A percentile compares a stretch with the other conserved stretches of the same genome.
Conservation (phyloP, 164 flowering plant species). For the Chloranthus sessilifolius region DNA sequence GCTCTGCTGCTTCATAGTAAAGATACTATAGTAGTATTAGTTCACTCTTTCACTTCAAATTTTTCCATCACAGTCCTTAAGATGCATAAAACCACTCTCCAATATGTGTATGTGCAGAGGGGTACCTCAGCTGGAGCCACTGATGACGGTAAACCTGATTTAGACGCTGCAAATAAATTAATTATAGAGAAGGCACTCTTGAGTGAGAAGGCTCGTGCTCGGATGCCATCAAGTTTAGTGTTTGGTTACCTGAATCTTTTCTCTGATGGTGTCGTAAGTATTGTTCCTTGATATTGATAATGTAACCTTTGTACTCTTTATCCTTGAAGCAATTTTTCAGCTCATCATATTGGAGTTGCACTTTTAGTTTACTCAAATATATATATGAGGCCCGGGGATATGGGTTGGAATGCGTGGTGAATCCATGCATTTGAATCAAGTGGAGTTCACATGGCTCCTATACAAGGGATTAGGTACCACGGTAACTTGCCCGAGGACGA, state of each 20-base stretch:
- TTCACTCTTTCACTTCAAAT: too few relatives aligned
- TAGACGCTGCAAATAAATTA: slow-evolving; percentile 23
- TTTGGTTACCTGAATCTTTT: slow-evolving; percentile 97
- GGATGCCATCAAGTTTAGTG: slow-evolving; percentile 61
- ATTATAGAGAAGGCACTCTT: slow-evolving; percentile 4
- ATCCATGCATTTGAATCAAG: too few relatives aligned
- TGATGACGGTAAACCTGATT: slow-evolving; percentile 26
- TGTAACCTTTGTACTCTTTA: slow-evolving; percentile 3
- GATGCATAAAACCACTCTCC: not conserved
- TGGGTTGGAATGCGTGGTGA: too few relatives aligned
- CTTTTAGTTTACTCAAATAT: not conserved
- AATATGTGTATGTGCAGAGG: slow-evolving; percentile 48
- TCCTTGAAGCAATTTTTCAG: too few relatives aligned
- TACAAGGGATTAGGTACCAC: too few relatives aligned
- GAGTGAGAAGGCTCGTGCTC: slow-evolving; percentile 22
- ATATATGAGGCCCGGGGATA: not conserved
- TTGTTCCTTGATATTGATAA: slow-evolving; percentile 10
- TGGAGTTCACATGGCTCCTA: too few relatives aligned
- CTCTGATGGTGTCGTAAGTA: slow-evolving; percentile 97
- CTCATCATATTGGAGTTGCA: slow-evolving; percentile 4
- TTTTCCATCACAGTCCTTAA: too few relatives aligned
- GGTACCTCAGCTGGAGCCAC: slow-evolving; percentile 21
- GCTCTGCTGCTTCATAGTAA: not conserved
- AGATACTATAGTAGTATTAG: too few relatives aligned
- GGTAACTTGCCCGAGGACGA: too few relatives aligned